phyloP scores from a whole-genome alignment of 2,329 filamentous ascomycete genomes.

The Cercospora sp. region DNA sequence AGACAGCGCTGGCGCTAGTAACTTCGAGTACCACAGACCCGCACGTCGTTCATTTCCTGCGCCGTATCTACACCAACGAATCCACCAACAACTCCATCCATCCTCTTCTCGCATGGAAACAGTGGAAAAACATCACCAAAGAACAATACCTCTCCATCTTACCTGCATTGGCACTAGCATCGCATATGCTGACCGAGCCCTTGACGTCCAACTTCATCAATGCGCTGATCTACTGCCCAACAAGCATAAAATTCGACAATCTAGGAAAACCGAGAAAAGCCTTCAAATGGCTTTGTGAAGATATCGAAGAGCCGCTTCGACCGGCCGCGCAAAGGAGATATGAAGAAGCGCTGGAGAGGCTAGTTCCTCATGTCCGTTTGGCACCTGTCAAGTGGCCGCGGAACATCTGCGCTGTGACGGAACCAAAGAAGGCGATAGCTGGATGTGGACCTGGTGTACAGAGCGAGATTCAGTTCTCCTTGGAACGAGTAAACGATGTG shows the following conservation, averaged over 20 bases:
- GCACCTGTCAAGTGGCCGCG: background rate
- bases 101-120: background rate
- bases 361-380: background rate
- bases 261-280: background rate
- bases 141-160: conserved; percentile 7
- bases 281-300: background rate
- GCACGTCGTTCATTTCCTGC: background rate
- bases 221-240: conserved; percentile 6
- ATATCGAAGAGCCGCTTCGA: background rate
- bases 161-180: conserved; percentile 2
- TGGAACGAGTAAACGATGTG: background rate
- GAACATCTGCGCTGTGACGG: background rate
- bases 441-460: background rate
- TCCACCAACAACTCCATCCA: background rate
- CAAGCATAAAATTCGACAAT: conserved; percentile 5
- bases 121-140: background rate
- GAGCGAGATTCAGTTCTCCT: background rate
- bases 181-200: background rate
- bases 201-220: conserved; percentile 4
- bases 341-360: conserved; percentile 1
- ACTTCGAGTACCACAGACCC: conserved; percentile 4
- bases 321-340: background rate
- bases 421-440: background rate
- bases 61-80: background rate
- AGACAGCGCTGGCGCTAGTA: background rate